phyloP scores from a whole-genome alignment of 106 monocot genomes.

The Acorus calamus region DNA sequence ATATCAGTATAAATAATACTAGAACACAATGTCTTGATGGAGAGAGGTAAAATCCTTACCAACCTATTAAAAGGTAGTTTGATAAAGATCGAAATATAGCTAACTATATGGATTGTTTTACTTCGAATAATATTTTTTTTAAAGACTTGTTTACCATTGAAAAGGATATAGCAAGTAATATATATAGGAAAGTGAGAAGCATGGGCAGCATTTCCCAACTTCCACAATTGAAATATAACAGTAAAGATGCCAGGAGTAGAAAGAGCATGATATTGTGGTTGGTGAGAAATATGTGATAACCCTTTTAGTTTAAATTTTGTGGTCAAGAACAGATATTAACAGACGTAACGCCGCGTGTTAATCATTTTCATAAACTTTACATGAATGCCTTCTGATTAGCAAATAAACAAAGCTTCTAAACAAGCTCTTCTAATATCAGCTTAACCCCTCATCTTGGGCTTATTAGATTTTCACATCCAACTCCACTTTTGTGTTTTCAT shows the following conservation, averaged over 20 bases:
- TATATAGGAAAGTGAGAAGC: conserved; percentile 2
- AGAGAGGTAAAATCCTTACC: too few relatives aligned
- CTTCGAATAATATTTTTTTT: too few relatives aligned
- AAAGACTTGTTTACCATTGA: too few relatives aligned
- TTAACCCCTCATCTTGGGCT: neutral
- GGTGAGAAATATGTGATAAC: conserved; percentile 21
- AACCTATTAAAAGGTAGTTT: too few relatives aligned
- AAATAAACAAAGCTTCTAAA: neutral
- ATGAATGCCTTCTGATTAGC: conserved; percentile 12
- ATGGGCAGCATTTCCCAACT: conserved; percentile 23
- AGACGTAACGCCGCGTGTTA: neutral
- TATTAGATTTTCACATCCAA: neutral
- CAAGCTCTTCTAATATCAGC: neutral
- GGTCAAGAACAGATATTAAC: neutral
- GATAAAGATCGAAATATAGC: too few relatives aligned
- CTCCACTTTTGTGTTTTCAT: too few relatives aligned
- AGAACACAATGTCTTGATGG: too few relatives aligned
- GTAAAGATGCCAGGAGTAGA: conserved; percentile 32
- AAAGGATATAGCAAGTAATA: too few relatives aligned
- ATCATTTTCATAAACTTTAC: conserved; percentile 21
- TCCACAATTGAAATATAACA: conserved; percentile 17
- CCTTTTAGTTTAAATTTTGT: conserved; percentile 4
- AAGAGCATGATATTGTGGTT: conserved; percentile 40
- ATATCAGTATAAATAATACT: too few relatives aligned
- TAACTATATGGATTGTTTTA: too few relatives aligned